Conservation (phyloP, 768 basidiomycete genomes). For the Floccularia luteovirens region DNA sequence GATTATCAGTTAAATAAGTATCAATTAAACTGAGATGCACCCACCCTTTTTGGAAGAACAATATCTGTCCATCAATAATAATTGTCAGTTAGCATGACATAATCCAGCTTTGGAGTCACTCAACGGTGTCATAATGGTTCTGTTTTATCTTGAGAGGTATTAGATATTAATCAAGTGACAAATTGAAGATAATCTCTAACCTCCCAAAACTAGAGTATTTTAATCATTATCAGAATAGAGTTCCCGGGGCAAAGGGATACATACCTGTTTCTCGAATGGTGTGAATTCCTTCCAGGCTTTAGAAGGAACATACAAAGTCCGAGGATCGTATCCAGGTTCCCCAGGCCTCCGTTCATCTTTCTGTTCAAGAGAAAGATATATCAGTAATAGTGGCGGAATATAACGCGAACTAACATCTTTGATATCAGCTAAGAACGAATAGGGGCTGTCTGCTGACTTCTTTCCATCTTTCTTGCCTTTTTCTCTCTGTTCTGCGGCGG, state of each 20-base stretch:
- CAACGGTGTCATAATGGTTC: conserved; percentile 90
- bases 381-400: conserved; percentile 2
- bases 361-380: conserved; percentile 24
- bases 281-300: conserved; percentile 79
- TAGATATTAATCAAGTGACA: conserved; percentile 1
- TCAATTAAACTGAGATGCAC: conserved; percentile 5
- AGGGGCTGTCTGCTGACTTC: conserved; percentile 71
- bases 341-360: conserved; percentile 74
- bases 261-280: conserved; percentile 88
- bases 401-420: conserved; percentile 48
- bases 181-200: conserved; percentile 26
- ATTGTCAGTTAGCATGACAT: conserved; percentile 8
- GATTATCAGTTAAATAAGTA: conserved; percentile 1
- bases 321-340: conserved; percentile 85
- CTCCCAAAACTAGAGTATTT: conserved; percentile 58
- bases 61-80: conserved; percentile 36
- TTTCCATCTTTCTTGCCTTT: conserved; percentile 79
- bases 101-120: conserved; percentile 8
- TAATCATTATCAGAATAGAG: background rate
- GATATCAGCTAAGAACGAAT: conserved; percentile 62
- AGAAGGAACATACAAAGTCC: conserved; percentile 77
- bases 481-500: conserved; percentile 73
- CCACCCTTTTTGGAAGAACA: conserved; percentile 98
- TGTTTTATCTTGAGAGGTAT: conserved; percentile 74
- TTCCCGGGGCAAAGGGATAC: conserved; percentile 6